Conservation (phyloP, 139 green algal genomes). For the Penium margaritaceum region DNA sequence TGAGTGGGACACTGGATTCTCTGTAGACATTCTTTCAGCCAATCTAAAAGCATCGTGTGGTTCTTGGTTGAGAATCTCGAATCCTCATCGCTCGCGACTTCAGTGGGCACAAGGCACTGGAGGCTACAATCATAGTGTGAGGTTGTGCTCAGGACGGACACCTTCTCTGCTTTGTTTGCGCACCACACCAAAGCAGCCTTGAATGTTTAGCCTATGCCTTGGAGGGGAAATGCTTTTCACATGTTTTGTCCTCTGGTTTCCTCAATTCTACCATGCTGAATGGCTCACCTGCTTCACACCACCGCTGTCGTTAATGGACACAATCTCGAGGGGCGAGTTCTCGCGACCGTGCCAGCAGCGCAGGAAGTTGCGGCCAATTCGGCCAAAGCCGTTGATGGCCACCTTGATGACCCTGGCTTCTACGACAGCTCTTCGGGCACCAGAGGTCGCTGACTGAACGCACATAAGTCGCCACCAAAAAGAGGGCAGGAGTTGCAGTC, state of each 20-base stretch:
- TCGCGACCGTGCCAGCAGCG: slow-evolving; percentile 54
- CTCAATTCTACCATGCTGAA: too few species aligned
- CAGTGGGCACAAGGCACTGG: too few species aligned
- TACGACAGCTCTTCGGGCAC: slow-evolving; percentile 44
- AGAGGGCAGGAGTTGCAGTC: too few species aligned
- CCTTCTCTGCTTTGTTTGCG: not conserved
- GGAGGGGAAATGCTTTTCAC: too few species aligned
- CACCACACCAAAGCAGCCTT: not conserved
- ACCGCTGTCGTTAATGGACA: slow-evolving; percentile 58
- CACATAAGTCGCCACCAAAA: too few species aligned
- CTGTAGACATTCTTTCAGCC: too few species aligned
- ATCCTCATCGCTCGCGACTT: too few species aligned
- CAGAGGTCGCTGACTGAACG: slow-evolving; percentile 10
- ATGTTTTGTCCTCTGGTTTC: too few species aligned
- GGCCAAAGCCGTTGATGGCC: slow-evolving; percentile 98
- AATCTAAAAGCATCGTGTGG: too few species aligned
- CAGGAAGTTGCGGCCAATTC: slow-evolving; percentile 81
- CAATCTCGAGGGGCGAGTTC: slow-evolving; percentile 63
- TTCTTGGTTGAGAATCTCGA: too few species aligned
- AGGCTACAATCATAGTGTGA: not conserved
- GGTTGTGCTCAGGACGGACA: not conserved
- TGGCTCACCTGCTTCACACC: slow-evolving; percentile 58
- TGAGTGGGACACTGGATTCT: too few species aligned
- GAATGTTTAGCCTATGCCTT: too few species aligned
- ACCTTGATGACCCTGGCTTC: slow-evolving; percentile 66